Evolutionary conservation across 2,329 filamentous ascomycete genomes (phyloP).

Genomic region (Lizonia empirigonia): DNA sequence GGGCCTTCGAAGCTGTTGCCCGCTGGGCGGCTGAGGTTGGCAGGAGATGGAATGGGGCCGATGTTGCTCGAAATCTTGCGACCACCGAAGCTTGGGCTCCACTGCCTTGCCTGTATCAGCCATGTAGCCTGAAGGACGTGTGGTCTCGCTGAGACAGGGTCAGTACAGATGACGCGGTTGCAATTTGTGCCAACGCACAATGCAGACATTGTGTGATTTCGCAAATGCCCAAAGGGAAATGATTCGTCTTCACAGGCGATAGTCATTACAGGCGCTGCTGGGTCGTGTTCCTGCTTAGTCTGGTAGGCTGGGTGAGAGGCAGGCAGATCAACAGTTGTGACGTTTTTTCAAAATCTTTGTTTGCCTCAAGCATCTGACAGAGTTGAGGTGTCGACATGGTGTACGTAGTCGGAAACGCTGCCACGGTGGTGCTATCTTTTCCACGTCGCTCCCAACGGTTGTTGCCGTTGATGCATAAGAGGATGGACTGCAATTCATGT

Average conservation of each 20-base stretch:
- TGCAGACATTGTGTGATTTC: conserved; percentile 32
- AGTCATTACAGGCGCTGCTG: conserved; percentile 5
- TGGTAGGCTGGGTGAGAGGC: conserved; percentile 19
- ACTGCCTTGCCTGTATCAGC: conserved; percentile 49
- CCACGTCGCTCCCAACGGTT: conserved; percentile 25
- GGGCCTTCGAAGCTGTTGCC: conserved; percentile 61
- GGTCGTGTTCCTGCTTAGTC: not conserved
- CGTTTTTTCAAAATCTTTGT: conserved; percentile 10
- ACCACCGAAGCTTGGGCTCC: conserved; percentile 50
- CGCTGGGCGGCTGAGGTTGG: conserved; percentile 48
- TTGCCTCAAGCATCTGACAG: conserved; percentile 35
- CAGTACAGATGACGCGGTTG: not conserved
- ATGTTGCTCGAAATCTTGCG: conserved; percentile 41
- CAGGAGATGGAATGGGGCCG: conserved; percentile 46
- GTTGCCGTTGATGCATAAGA: too few species aligned
- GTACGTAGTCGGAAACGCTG: not conserved
- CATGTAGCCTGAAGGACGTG: conserved; percentile 38
- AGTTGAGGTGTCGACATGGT: not conserved
- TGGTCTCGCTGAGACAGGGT: conserved; percentile 31
- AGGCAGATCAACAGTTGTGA: conserved; percentile 37
- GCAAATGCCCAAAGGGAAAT: not conserved
- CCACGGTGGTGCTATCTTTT: not conserved
- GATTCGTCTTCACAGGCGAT: conserved; percentile 10
- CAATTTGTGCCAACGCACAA: conserved; percentile 25
- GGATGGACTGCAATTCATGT: too few species aligned